Evolutionary conservation across 2,329 filamentous ascomycete genomes (phyloP), one percentile per base, ranked within the genome.

Genomic region (Claviceps monticola): DNA sequence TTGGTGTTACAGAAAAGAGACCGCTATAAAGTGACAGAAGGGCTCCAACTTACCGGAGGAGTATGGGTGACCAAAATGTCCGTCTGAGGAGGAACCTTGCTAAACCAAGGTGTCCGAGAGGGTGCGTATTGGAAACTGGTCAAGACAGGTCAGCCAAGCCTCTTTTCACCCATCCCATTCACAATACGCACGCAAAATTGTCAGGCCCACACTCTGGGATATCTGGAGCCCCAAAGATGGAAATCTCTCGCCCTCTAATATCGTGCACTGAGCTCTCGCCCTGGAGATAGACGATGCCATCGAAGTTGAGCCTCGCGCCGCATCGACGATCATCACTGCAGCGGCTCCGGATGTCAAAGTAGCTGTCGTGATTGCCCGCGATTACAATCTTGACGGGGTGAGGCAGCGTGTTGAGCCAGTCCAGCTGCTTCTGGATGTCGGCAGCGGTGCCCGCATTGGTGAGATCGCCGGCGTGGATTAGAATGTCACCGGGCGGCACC

Each of bases 401-500:
- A 0, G 87, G 86, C 7, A 90, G 76, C 3, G 72, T 71, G 46
- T 74, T 76, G 13, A 96, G 73, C 88, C 88, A 96, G 70, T 95
- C 79, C 44, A 96, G 73, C 60, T 93, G 84, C n/a, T 70, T 72
- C 69, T 95, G 88, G 52, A 97, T 82, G 55, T 88, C 84, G 13
- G 72, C 71, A 0, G 80, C 75, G 8, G 80, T 84, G 41, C 91
- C 91, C 21, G 73, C 71, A 58, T 88, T 82, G 51, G 83, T 84
- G 60, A 95, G 73, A 68, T 97, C 91, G 39, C 91, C 91, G 2
- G 88, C 86, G 63, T 96, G 91, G 59, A 97, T 85, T 48, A 97
- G 78, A 21, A 96, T 73, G 65, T 96, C 89, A 52, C 89, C 90
- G 9, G 76, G 68, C 0, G 89, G 88, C 1, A 94, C 73, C 17